A percentile compares a stretch with the other conserved stretches of the same genome.
Evolutionary conservation across 176 grass and related monocot species (phyloP).

Genomic region (Alopecurus myosuroides): DNA sequence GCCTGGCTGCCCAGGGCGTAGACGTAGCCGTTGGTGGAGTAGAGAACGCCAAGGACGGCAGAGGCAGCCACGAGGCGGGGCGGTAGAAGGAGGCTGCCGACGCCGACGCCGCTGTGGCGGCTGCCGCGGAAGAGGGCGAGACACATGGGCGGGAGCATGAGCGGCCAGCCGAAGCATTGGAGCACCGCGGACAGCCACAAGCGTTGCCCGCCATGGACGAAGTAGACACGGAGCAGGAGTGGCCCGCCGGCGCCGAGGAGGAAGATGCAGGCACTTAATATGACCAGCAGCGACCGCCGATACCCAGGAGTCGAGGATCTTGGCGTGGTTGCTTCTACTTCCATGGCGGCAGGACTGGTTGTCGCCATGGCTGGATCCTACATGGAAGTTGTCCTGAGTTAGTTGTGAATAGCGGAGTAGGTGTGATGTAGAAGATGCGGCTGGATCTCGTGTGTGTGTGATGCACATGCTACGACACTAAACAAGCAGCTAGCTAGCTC

Average conservation of each 20-base stretch:
- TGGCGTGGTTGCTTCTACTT: neutral
- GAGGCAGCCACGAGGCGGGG: conserved; percentile 14
- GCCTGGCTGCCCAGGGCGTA: conserved; percentile 42
- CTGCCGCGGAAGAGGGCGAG: conserved; percentile 13
- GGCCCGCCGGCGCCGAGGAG: conserved; percentile 45
- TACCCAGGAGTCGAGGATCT: neutral
- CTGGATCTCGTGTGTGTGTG: no score
- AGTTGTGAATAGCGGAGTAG: no score
- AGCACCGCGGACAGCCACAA: conserved; percentile 51
- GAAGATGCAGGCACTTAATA: conserved; percentile 44
- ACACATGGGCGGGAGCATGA: conserved; percentile 43
- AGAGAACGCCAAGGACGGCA: conserved; percentile 36
- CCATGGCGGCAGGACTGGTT: conserved; percentile 17
- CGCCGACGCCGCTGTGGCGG: neutral
- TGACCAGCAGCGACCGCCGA: conserved; percentile 27
- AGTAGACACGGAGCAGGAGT: conserved; percentile 77
- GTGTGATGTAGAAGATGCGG: no score
- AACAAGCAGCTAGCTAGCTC: no score
- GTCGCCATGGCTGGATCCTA: no score
- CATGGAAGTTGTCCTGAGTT: no score
- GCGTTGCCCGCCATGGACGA: conserved; percentile 45
- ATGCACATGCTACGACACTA: no score
- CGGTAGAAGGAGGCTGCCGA: conserved; percentile 26
- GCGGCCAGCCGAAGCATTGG: conserved; percentile 54
- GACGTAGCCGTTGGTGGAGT: conserved; percentile 39